Percentiles rank a stretch among this genome's conserved stretches.
Evolutionary conservation across 106 monocot species (phyloP).

Genomic region (Apostasia ramifera): DNA sequence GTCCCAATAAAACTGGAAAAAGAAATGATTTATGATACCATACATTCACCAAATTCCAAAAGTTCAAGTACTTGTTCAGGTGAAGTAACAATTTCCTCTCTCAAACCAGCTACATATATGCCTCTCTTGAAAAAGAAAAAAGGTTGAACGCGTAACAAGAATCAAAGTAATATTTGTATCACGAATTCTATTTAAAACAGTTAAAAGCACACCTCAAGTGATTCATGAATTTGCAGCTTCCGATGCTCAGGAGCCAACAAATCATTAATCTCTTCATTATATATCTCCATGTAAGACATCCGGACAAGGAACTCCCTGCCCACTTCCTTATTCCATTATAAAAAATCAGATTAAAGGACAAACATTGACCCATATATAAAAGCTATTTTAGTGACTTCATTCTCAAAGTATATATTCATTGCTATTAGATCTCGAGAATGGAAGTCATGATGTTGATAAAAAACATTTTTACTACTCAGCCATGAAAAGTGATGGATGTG

Average conservation of each 20-base stretch:
- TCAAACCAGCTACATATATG: conserved; percentile 95
- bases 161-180: not conserved
- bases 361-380: not conserved
- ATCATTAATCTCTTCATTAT: conserved; percentile 98
- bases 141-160: not conserved
- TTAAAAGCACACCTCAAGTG: conserved; percentile 54
- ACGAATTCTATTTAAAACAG: not conserved
- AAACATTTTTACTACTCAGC: too few species aligned
- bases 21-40: conserved; percentile 4
- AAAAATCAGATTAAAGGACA: conserved; percentile 5
- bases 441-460: not conserved
- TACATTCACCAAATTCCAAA: conserved; percentile 96
- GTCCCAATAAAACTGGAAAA: not conserved
- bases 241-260: conserved; percentile 92
- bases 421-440: not conserved
- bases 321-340: conserved; percentile 27
- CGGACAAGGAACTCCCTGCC: conserved; percentile 87
- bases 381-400: too few species aligned
- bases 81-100: conserved; percentile 83
- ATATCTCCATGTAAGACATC: conserved; percentile 99
- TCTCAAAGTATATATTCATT: not conserved
- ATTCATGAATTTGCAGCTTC: conserved; percentile 92
- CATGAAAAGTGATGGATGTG: too few species aligned
- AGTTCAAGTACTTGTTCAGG: conserved; percentile 80
- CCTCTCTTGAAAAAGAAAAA: conserved; percentile 56